Evolutionary conservation across 2,329 filamentous ascomycete genomes (phyloP).

Genomic region (Trichophyton equinum): DNA sequence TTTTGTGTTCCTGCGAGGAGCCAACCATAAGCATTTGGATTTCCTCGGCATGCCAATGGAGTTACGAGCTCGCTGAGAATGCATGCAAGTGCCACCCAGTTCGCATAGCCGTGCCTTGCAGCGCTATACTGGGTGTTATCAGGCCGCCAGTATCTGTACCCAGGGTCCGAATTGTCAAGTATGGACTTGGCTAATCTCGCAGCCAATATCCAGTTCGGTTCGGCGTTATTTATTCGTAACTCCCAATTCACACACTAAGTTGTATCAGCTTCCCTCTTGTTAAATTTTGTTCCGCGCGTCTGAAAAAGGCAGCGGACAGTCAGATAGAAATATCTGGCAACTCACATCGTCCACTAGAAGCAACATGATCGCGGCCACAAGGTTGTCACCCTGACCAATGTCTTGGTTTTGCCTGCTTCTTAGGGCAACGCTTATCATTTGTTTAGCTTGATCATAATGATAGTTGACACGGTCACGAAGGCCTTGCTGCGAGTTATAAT

Average conservation of each 20-base stretch:
- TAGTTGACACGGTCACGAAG: background rate
- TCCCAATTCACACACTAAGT: constrained; percentile 4
- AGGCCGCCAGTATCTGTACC: background rate
- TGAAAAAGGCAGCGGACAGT: background rate
- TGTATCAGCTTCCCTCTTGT: background rate
- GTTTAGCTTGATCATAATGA: background rate
- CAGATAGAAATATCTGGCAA: background rate
- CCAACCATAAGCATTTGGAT: background rate
- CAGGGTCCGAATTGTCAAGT: background rate
- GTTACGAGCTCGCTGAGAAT: constrained; percentile 1
- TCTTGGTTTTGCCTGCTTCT: background rate
- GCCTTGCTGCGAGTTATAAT: constrained; percentile 3
- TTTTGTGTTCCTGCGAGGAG: constrained; percentile 8
- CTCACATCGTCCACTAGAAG: constrained; percentile 5
- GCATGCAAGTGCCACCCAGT: constrained; percentile 2
- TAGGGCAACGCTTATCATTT: background rate
- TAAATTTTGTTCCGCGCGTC: background rate
- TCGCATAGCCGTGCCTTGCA: background rate
- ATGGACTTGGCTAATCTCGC: background rate
- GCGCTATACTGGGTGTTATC: background rate
- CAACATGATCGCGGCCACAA: background rate
- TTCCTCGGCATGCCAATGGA: background rate
- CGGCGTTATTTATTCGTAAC: background rate
- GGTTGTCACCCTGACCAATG: background rate
- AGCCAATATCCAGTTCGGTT: constrained; percentile 2